phyloP scores from a whole-genome alignment of 345 rosid species.

The Xanthoceras sorbifolium region DNA sequence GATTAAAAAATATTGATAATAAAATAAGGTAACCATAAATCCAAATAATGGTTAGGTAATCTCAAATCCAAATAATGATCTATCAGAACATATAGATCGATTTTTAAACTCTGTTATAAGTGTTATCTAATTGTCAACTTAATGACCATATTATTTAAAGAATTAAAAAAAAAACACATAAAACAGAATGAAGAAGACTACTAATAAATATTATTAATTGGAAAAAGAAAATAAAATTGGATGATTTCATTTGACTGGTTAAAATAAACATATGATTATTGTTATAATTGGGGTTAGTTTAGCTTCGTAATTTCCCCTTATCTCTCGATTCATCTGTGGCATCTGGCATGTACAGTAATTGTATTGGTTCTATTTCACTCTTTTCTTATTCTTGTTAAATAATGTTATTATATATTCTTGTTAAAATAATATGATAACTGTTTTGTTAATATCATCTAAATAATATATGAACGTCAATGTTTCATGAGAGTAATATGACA shows the following conservation, averaged over 20 bases:
- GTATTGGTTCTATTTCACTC: neutral
- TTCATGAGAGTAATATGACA: no score
- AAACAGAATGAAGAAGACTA: no score
- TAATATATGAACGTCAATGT: no score
- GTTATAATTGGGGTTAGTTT: neutral
- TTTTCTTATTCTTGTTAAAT: no score
- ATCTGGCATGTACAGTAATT: no score
- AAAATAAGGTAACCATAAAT: neutral
- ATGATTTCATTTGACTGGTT: neutral
- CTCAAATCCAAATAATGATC: neutral
- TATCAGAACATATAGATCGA: neutral
- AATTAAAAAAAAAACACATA: neutral
- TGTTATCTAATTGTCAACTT: neutral
- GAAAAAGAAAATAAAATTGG: no score
- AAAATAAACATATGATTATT: neutral
- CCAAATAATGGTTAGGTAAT: neutral
- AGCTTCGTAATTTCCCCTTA: neutral
- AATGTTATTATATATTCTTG: neutral
- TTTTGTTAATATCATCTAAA: no score
- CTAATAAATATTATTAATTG: neutral
- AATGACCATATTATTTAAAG: neutral
- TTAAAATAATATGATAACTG: no score
- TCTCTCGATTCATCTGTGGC: neutral
- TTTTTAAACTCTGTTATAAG: neutral
- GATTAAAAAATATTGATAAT: neutral